Evolutionary conservation across 1,284 basidiomycete species (phyloP).

Genomic region (Cryptococcus hybrid): DNA sequence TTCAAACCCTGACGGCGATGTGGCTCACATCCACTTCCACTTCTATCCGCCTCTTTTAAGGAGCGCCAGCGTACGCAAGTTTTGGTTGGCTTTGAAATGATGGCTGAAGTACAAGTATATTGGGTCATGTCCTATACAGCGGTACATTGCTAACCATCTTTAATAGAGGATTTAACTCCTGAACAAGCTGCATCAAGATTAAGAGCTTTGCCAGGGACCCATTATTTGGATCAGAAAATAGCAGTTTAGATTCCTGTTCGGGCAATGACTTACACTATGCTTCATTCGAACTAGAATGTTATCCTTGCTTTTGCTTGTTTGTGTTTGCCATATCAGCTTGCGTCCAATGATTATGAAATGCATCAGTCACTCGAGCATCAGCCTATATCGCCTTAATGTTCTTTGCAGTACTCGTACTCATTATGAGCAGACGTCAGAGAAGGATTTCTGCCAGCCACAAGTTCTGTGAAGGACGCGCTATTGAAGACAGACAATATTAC

Average conservation of each 20-base stretch:
- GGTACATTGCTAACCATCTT: too few species aligned
- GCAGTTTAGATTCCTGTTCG: too few species aligned
- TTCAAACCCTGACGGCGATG: slow-evolving; percentile 44
- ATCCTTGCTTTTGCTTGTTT: neutral
- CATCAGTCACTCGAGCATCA: neutral
- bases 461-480: neutral
- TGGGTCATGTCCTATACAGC: too few species aligned
- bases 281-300: neutral
- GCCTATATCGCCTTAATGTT: neutral
- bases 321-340: neutral
- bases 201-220: slow-evolving; percentile 55
- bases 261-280: too few species aligned
- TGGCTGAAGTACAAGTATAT: slow-evolving; percentile 82
- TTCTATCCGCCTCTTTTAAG: slow-evolving; percentile 89
- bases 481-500: neutral
- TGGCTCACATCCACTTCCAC: too few species aligned
- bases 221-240: slow-evolving; percentile 59
- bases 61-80: too few species aligned
- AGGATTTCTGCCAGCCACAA: too few species aligned
- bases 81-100: slow-evolving; percentile 93
- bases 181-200: slow-evolving; percentile 80
- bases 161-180: slow-evolving; percentile 86
- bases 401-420: too few species aligned
- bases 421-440: too few species aligned
- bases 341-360: neutral